Evolutionary conservation across 2,329 filamentous ascomycete genomes (phyloP).

Genomic region (Colletotrichum costaricense): DNA sequence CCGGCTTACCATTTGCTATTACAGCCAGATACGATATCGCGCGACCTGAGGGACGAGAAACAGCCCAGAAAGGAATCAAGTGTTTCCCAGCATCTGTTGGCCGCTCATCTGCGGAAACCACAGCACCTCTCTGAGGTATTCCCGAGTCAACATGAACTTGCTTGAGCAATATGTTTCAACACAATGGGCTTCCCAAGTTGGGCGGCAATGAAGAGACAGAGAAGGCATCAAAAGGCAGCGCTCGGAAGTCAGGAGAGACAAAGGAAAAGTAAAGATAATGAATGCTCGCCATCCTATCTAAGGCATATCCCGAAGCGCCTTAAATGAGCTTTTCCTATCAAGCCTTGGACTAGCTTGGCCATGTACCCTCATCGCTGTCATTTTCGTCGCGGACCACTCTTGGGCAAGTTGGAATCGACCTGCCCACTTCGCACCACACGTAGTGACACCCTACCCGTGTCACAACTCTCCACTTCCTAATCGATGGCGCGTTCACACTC

Average conservation of each 20-base stretch:
- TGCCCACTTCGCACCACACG: constrained; percentile 35
- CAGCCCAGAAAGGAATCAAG: background rate
- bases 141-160: background rate
- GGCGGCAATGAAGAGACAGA: background rate
- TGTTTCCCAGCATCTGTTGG: background rate
- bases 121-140: background rate
- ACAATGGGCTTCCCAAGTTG: background rate
- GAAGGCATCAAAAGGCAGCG: background rate
- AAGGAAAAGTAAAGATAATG: background rate
- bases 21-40: constrained; percentile 27
- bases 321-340: constrained; percentile 7
- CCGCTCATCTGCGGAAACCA: background rate
- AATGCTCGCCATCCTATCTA: background rate
- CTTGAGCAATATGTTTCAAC: background rate
- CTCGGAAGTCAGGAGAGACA: background rate
- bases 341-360: constrained; percentile 3
- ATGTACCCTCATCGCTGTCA: constrained; percentile 20
- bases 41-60: constrained; percentile 11
- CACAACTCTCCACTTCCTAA: constrained; percentile 33
- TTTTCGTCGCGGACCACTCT: constrained; percentile 13
- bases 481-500: constrained; percentile 28
- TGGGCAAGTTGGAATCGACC: background rate
- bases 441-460: constrained; percentile 35
- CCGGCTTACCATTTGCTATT: constrained; percentile 43
- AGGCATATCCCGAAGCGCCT: background rate